phyloP scores from a whole-genome alignment of 2,329 filamentous ascomycete species.

The Fusarium chlamydosporum region DNA sequence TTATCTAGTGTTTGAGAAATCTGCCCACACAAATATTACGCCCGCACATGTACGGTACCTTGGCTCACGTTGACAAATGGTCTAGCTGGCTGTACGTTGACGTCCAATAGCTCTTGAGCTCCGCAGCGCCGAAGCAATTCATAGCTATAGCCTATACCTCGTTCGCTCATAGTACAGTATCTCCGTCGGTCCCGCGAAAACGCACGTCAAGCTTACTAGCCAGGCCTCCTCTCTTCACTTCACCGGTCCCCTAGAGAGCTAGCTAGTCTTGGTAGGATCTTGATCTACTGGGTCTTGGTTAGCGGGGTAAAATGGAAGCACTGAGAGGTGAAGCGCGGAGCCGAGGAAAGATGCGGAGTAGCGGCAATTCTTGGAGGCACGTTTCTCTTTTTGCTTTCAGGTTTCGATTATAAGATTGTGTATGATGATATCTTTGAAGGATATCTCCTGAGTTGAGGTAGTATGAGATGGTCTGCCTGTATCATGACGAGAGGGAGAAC shows the following conservation, averaged over 20 bases:
- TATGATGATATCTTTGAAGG: not conserved
- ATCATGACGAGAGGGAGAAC: constrained; percentile 24
- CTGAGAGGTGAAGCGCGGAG: not conserved
- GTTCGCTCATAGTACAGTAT: constrained; percentile 4
- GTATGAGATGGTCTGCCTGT: constrained; percentile 18
- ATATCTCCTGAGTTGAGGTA: not conserved
- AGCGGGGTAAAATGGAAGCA: constrained; percentile 40
- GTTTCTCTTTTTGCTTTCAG: not conserved
- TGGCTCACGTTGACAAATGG: constrained; percentile 25
- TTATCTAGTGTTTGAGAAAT: constrained; percentile 35
- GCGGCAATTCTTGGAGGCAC: constrained; percentile 17
- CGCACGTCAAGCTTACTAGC: constrained; percentile 9
- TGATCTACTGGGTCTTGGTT: constrained; percentile 30
- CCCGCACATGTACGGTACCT: constrained; percentile 24
- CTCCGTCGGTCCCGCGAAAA: constrained; percentile 32
- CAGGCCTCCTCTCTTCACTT: not conserved
- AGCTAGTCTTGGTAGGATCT: constrained; percentile 15
- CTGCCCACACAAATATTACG: constrained; percentile 2
- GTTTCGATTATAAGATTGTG: not conserved
- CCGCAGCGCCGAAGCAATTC: constrained; percentile 45
- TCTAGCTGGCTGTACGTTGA: not conserved
- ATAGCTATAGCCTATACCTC: constrained; percentile 18
- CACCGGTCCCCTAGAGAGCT: not conserved
- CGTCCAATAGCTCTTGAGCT: constrained; percentile 26
- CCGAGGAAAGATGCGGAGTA: constrained; percentile 31